These are phyloP conservation scores for Fusarium floridanum DNA, from an alignment of 2,329 filamentous ascomycete genomes.

Conservation along the genomic window DNA sequence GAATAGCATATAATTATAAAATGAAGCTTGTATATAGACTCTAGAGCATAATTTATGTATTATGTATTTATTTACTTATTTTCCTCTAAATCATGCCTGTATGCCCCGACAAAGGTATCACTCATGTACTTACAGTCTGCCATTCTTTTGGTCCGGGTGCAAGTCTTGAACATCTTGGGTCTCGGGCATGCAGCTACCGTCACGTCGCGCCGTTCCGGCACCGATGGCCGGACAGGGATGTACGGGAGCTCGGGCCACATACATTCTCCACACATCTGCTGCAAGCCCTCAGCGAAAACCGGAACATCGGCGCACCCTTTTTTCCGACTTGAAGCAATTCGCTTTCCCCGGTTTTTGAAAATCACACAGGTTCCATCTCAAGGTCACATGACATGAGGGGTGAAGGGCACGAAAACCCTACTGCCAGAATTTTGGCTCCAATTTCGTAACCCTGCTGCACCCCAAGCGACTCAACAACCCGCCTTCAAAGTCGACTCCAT, in stretches of 20 bases:
- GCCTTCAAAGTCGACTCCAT: conserved; percentile 52
- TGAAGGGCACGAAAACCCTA: conserved; percentile 59
- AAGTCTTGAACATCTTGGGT: not conserved
- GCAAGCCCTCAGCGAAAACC: not conserved
- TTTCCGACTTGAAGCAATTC: not conserved
- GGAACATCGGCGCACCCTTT: conserved; percentile 16
- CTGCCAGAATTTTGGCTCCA: conserved; percentile 51
- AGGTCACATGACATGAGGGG: conserved; percentile 51
- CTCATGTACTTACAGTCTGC: too few species aligned
- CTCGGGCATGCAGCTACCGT: not conserved
- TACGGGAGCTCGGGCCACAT: not conserved
- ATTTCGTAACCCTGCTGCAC: conserved; percentile 40
- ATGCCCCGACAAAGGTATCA: too few species aligned
- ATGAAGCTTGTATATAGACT: too few species aligned
- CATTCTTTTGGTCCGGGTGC: too few species aligned
- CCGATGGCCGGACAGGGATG: not conserved
- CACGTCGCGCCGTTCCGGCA: not conserved
- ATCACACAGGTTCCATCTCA: conserved; percentile 4
- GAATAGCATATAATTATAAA: too few species aligned
- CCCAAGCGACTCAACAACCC: conserved; percentile 43
- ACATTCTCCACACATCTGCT: not conserved
- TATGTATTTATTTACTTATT: too few species aligned
- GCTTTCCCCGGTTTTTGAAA: conserved; percentile 4
- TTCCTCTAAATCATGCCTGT: too few species aligned
- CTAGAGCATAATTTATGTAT: too few species aligned